A percentile compares a stretch with the other conserved stretches of the same genome.
Conservation (phyloP, 164 flowering plant species). For the Euptelea pleiosperma region DNA sequence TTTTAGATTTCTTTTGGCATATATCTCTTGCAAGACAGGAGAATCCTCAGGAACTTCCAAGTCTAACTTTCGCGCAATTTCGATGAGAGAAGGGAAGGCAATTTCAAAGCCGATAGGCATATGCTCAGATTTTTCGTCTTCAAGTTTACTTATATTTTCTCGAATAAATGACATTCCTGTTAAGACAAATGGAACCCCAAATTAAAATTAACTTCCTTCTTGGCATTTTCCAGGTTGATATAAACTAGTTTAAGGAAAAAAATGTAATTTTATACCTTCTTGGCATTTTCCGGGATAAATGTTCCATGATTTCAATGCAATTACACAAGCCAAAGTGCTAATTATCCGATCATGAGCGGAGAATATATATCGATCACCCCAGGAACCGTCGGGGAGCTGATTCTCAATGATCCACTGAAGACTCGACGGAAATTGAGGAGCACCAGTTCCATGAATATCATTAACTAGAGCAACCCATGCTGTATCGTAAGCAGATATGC, state of each 20-base stretch:
- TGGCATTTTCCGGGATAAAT: constrained; percentile 39
- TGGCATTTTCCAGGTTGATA: too few species aligned
- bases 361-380: constrained; percentile 73
- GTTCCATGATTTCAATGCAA: constrained; percentile 74
- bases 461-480: constrained; percentile 90
- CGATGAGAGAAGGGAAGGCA: constrained; percentile 80
- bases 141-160: constrained; percentile 58
- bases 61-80: constrained; percentile 43
- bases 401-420: constrained; percentile 68
- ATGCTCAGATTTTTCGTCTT: constrained; percentile 65
- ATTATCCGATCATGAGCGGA: constrained; percentile 66
- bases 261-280: constrained; percentile 47
- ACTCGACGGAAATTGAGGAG: constrained; percentile 71
- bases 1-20: constrained; percentile 56
- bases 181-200: not conserved
- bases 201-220: too few species aligned
- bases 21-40: constrained; percentile 54
- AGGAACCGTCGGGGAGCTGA: constrained; percentile 82
- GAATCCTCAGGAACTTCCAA: constrained; percentile 57
- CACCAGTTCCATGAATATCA: constrained; percentile 38
- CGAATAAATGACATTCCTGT: constrained; percentile 56
- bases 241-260: not conserved
- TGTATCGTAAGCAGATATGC: constrained; percentile 80
- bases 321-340: constrained; percentile 72
- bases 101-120: constrained; percentile 97